These are phyloP conservation scores for Aspergillus sergii DNA, from an alignment of 2,329 filamentous ascomycete genomes.

Conservation along the genomic window DNA sequence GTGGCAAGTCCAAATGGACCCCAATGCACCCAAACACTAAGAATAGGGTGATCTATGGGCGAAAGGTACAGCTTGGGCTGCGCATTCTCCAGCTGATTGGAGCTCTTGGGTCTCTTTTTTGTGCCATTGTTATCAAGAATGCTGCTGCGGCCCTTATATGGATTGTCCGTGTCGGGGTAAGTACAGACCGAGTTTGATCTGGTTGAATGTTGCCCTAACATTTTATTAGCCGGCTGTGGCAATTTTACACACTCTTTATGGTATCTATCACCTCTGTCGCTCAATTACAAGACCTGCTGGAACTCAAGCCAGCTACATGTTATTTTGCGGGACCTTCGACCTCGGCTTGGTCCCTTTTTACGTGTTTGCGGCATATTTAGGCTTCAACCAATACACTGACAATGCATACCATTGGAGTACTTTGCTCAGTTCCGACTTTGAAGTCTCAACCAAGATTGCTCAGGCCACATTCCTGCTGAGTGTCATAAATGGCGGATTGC, in stretches of 20 bases:
- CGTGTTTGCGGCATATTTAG: conserved; percentile 59
- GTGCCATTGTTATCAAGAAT: conserved; percentile 75
- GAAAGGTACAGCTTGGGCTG: conserved; percentile 69
- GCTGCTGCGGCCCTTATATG: conserved; percentile 68
- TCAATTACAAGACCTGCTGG: conserved; percentile 71
- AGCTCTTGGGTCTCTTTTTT: conserved; percentile 70
- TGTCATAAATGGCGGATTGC: conserved; percentile 65
- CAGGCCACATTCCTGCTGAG: conserved; percentile 70
- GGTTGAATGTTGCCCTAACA: conserved; percentile 1
- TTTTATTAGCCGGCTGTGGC: conserved; percentile 70
- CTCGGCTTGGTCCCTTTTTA: conserved; percentile 66
- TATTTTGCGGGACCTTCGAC: conserved; percentile 79
- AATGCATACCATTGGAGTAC: conserved; percentile 65
- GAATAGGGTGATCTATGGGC: conserved; percentile 67
- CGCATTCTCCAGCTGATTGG: conserved; percentile 68
- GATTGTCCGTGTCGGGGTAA: conserved; percentile 76
- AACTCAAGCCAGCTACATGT: conserved; percentile 84
- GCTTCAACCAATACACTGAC: conserved; percentile 53
- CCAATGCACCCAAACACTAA: conserved; percentile 73
- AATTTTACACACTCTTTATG: conserved; percentile 72
- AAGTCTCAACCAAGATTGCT: conserved; percentile 62
- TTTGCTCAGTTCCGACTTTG: conserved; percentile 59
- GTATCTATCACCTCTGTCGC: conserved; percentile 75
- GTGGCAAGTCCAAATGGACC: conserved; percentile 62
- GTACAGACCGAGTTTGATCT: conserved; percentile 32